Evolutionary conservation across 306 rosid genomes (phyloP).

Genomic region (Vigna reflexopilosa): DNA sequence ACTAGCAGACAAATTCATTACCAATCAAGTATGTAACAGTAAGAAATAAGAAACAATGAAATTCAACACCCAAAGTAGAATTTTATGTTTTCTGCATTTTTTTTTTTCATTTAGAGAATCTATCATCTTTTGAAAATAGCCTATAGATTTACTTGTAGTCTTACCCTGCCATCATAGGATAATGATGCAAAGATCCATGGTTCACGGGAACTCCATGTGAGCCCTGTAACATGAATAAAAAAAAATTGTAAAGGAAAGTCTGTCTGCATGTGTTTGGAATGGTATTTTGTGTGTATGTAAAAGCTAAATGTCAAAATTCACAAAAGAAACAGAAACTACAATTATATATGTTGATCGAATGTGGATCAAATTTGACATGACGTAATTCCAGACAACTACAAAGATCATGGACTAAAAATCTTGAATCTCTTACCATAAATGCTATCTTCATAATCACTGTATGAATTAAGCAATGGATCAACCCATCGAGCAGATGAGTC

Average conservation of each 20-base stretch:
- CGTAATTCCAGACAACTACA: conserved; percentile 6
- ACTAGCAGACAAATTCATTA: conserved; percentile 18
- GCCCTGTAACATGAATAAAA: conserved; percentile 64
- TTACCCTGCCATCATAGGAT: conserved; percentile 99
- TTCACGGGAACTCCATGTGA: conserved; percentile 92
- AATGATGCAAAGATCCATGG: conserved; percentile 97
- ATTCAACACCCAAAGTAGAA: not conserved
- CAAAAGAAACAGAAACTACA: conserved; percentile 12
- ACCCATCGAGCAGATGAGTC: conserved; percentile 62
- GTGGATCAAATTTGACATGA: not conserved
- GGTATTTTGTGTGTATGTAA: not conserved
- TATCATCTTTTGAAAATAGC: conserved; percentile 13
- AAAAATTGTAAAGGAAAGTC: conserved; percentile 29
- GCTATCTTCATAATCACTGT: conserved; percentile 94
- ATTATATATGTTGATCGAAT: not conserved
- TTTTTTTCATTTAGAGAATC: conserved; percentile 25
- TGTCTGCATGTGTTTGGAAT: not conserved
- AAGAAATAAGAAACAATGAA: not conserved
- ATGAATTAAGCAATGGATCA: conserved; percentile 80
- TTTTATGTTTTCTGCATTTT: conserved; percentile 13
- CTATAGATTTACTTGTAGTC: conserved; percentile 39
- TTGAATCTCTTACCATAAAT: conserved; percentile 70
- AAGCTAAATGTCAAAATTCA: not conserved
- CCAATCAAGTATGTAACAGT: conserved; percentile 1
- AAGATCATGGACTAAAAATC: conserved; percentile 5